Conservation (phyloP, 352 stramenopile genomes). For the Globisporangium spinosum region DNA sequence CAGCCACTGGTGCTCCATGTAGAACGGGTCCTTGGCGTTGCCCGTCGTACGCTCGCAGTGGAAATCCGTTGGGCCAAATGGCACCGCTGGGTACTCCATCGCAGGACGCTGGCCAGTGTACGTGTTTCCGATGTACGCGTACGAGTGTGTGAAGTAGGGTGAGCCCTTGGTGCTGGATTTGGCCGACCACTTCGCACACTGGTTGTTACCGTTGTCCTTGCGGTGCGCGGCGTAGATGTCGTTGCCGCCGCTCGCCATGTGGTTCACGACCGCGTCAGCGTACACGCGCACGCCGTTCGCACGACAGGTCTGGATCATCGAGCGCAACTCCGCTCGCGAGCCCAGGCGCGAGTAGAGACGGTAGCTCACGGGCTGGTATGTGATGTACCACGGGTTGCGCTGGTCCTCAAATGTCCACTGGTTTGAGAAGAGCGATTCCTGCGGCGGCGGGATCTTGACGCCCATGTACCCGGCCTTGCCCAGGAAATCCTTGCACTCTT, state of each 20-base stretch:
- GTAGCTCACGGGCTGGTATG: conserved; percentile 42
- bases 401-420: conserved; percentile 21
- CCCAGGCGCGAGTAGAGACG: conserved; percentile 33
- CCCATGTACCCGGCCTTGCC: conserved; percentile 40
- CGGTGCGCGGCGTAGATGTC: conserved; percentile 21
- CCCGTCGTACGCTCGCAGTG: conserved; percentile 47
- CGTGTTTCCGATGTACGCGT: conserved; percentile 33
- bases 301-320: conserved; percentile 41
- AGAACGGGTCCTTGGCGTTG: conserved; percentile 35
- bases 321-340: conserved; percentile 29
- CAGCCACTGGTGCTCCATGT: conserved; percentile 45
- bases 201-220: conserved; percentile 9
- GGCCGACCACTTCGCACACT: conserved; percentile 20
- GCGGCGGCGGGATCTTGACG: conserved; percentile 38
- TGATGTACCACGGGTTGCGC: conserved; percentile 44
- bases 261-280: conserved; percentile 27
- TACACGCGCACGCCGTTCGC: conserved; percentile 35
- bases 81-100: conserved; percentile 57
- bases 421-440: conserved; percentile 38
- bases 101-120: conserved; percentile 40
- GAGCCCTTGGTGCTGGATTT: conserved; percentile 23
- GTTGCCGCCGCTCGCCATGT: conserved; percentile 25
- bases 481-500: conserved; percentile 35
- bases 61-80: conserved; percentile 55
- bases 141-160: conserved; percentile 25